Evolutionary conservation across 2,329 filamentous ascomycete genomes (phyloP).

Genomic region (Trichoderma sp.): DNA sequence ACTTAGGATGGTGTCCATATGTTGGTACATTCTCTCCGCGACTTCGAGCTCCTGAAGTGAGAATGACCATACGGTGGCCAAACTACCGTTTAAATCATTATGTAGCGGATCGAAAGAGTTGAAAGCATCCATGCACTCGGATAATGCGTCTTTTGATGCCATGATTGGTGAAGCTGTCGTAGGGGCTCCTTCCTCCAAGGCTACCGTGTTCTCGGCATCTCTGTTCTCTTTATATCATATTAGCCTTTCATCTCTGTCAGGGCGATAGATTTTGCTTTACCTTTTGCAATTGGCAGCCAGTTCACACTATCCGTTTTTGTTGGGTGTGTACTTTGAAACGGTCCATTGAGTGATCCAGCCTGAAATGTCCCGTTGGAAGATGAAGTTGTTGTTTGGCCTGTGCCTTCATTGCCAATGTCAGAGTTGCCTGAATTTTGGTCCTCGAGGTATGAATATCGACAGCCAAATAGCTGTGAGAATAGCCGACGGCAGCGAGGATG

Average conservation of each 20-base stretch:
- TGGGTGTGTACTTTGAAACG: not conserved
- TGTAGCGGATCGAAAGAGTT: conserved; percentile 10
- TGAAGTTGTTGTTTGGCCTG: not conserved
- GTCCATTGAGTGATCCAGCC: too few species aligned
- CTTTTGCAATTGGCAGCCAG: not conserved
- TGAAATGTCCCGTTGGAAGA: too few species aligned
- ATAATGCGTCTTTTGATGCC: not conserved
- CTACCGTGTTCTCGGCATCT: not conserved
- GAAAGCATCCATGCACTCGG: conserved; percentile 17
- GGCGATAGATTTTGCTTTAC: not conserved
- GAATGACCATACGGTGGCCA: not conserved
- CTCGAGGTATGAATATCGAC: conserved; percentile 23
- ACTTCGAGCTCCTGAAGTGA: conserved; percentile 9
- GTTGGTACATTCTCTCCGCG: conserved; percentile 7
- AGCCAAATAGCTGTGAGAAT: conserved; percentile 25
- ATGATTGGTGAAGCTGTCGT: not conserved
- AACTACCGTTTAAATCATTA: not conserved
- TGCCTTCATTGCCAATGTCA: not conserved
- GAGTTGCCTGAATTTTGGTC: too few species aligned
- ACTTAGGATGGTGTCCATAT: not conserved
- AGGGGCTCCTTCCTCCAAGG: not conserved
- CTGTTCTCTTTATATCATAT: not conserved
- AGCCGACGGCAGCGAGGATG: conserved; percentile 21
- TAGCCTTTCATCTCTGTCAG: not conserved
- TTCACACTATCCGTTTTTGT: not conserved